Evolutionary conservation across 345 rosid species (phyloP), one percentile per base, ranked within the genome.

Genomic region (Gynandropsis gynandra): DNA sequence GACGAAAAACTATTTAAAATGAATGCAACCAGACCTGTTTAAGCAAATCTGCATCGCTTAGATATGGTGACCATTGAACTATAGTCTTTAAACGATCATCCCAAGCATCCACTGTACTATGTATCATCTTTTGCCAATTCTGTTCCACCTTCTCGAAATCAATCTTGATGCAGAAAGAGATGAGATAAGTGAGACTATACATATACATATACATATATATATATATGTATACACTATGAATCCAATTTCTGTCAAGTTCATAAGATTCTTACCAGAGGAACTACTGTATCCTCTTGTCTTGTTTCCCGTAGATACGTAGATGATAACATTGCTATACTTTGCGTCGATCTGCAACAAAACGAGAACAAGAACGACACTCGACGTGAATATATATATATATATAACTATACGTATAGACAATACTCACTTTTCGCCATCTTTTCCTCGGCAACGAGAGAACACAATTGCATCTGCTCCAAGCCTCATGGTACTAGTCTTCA

Each of bases 401-500:
- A n/a, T n/a, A n/a, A n/a, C n/a, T n/a, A n/a, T n/a, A n/a, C n/a
- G n/a, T n/a, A n/a, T n/a, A n/a, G n/a, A n/a, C n/a, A n/a, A n/a
- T 14, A 50, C 49, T 52, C 20, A 76, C 86, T 82, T 71, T 12
- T 50, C 67, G 46, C 78, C 81, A 40, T 69, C 69, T 31, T 14
- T 43, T 43, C 78, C 80, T 3, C 13, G 52, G 61, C 80, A 69
- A 21, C 77, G 75, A 1, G 96, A 69, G 50, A 87, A 80, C 64
- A 87, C 96, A 43, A 87, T 73, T 9, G 77, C 90, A 74, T 87
- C 96, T 43, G 94, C 87, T 42, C 96, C 90, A 41, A 87, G 83
- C 69, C 90, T 84, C 96, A 87, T 87, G 7, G 85, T 78, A 57
- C 94, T 81, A 10, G 94, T 84, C 62, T 87, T 87, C 45, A 87